Percentiles rank a stretch among this genome's conserved stretches.
phyloP scores from a whole-genome alignment of 305 asterid genomes.

The Salvia sclarea region DNA sequence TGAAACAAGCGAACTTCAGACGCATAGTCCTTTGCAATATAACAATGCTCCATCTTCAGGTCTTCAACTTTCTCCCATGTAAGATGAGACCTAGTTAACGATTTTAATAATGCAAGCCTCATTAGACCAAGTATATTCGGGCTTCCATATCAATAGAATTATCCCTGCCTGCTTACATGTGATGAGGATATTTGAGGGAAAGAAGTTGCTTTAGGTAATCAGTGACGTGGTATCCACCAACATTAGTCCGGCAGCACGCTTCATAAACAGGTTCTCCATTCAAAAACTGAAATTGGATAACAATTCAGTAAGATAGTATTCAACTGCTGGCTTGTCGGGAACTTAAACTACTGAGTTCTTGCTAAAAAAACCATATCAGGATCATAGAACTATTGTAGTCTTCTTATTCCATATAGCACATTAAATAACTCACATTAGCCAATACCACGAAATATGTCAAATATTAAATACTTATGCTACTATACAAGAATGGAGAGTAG shows the following conservation, averaged over 20 bases:
- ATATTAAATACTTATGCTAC: no score
- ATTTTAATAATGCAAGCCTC: slow-evolving; percentile 25
- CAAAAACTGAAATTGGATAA: slow-evolving; percentile 60
- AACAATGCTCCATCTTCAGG: slow-evolving; percentile 96
- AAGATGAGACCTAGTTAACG: slow-evolving; percentile 67
- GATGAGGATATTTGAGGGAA: slow-evolving; percentile 96
- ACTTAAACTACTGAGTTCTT: no score
- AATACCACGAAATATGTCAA: no score
- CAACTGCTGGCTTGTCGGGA: background rate
- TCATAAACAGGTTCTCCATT: slow-evolving; percentile 94
- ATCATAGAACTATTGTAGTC: no score
- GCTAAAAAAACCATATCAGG: no score
- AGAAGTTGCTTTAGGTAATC: slow-evolving; percentile 96
- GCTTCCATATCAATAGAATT: slow-evolving; percentile 17
- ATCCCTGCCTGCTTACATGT: slow-evolving; percentile 63
- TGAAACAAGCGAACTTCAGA: slow-evolving; percentile 83
- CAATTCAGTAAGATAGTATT: slow-evolving; percentile 24
- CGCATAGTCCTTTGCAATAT: slow-evolving; percentile 72
- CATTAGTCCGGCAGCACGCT: slow-evolving; percentile 90
- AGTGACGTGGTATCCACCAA: slow-evolving; percentile 95
- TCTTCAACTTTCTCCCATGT: slow-evolving; percentile 99
- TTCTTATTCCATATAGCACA: no score
- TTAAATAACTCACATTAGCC: no score
- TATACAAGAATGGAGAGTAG: no score
- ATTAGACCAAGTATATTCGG: slow-evolving; percentile 24